A percentile compares a stretch with the other conserved stretches of the same genome.
Conservation (phyloP, 2,329 filamentous ascomycete genomes). For the Xylaria digitata region DNA sequence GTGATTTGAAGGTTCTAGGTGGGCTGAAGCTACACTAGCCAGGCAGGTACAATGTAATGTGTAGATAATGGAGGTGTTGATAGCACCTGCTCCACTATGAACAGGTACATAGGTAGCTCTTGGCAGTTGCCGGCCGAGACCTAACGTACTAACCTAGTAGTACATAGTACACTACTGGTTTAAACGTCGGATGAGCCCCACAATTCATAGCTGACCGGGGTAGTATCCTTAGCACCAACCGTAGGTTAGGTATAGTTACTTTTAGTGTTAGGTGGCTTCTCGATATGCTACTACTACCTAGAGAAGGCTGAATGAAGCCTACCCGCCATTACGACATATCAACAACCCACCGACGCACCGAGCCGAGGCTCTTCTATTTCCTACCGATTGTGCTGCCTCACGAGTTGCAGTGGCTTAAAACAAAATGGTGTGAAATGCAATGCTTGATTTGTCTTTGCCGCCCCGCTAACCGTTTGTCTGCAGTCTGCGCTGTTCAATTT, state of each 20-base stretch:
- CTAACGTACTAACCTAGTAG: not conserved
- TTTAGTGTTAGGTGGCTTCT: constrained; percentile 2
- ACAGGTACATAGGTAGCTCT: not conserved
- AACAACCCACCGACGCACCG: constrained; percentile 7
- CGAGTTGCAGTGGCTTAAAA: not conserved
- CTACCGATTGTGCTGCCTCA: not conserved
- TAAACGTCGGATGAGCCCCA: constrained; percentile 13
- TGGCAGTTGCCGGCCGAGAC: not conserved
- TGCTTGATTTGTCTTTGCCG: not conserved
- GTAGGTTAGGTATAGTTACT: too few relatives aligned
- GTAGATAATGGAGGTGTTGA: too few relatives aligned
- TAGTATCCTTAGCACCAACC: too few relatives aligned
- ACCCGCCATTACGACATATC: constrained; percentile 27
- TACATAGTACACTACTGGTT: not conserved
- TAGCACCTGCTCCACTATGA: not conserved
- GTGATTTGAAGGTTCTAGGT: not conserved
- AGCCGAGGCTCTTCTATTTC: not conserved
- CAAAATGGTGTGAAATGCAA: constrained; percentile 27
- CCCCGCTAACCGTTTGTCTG: constrained; percentile 23
- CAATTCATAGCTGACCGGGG: not conserved
- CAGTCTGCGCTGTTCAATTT: constrained; percentile 99
- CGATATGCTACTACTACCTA: not conserved
- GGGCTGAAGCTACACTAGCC: not conserved
- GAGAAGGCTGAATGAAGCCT: constrained; percentile 26
- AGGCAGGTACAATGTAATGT: not conserved